Evolutionary conservation across 176 grass and related monocot species (phyloP), one percentile per base, ranked within the genome.

Genomic region (Cenchrus fungigraminus): DNA sequence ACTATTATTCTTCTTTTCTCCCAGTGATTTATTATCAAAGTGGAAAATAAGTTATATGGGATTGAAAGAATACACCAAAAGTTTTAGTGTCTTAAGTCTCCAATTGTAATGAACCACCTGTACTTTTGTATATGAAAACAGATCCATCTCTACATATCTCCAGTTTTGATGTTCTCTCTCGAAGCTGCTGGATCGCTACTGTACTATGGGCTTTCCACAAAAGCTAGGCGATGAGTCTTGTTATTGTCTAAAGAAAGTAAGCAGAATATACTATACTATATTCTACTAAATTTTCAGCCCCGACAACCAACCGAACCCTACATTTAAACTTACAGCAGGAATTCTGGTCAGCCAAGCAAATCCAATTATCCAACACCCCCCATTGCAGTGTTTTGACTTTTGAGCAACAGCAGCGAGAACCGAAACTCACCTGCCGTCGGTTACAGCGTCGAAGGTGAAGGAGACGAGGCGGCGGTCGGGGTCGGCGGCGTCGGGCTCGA

Each of bases 361-460:
- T 32, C 31, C 31, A 32, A 32, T 32, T 32, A 81, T 66, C 42
- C 49, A 66, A 78, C 53, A 32, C 31, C 12, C 31, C 25, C 20
- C 57, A 79, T 77, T 28, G 68, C 62, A 47, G 46, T 12, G 54
- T 16, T 32, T 32, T 32, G 31, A 32, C 31, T 32, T 32, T 32
- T 32, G 31, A 9, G 32, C n/a, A 34, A 64, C 53, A 12, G 8
- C 43, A 57, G 53, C 3, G n/a, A 9, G 44, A 67, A 0, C 12
- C 5, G 9, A 20, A 12, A 12, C 71, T 83, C 12, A 99, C 97
- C 93, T 96, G 59, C 97, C 97, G 49, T 92, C 88, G 44, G 88
- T 91, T 34, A 92, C 42, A 1, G 97, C 90, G 74, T 99, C 97
- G 63, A 94, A 99, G 71, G 92, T 90, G 81, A 99, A 99, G 14